These are phyloP conservation scores for Dioszegia hungarica DNA, from an alignment of 768 basidiomycete species.

Conservation along the genomic window DNA sequence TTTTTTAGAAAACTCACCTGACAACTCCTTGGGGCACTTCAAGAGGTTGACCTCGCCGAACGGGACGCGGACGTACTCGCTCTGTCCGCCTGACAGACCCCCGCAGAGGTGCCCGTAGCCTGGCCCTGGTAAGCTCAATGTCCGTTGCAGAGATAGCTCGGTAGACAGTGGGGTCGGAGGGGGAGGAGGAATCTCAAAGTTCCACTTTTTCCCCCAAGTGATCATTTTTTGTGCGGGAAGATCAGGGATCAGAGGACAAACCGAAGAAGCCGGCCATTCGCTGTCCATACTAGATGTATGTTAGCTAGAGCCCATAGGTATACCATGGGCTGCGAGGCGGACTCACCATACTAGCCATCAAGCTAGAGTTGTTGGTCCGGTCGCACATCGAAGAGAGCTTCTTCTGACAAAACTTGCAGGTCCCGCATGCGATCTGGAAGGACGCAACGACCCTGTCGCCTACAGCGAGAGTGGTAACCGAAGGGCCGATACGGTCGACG, in stretches of 20 bases:
- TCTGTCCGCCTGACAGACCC: slow-evolving; percentile 70
- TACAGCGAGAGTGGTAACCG: slow-evolving; percentile 58
- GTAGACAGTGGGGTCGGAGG: too few species aligned
- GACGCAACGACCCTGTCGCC: slow-evolving; percentile 73
- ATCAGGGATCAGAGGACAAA: slow-evolving; percentile 18
- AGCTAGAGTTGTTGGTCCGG: slow-evolving; percentile 63
- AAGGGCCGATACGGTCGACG: slow-evolving; percentile 59
- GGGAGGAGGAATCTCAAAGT: too few species aligned
- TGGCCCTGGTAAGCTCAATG: too few species aligned
- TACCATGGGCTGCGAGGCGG: too few species aligned
- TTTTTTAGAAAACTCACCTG: slow-evolving; percentile 60
- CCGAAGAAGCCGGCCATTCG: slow-evolving; percentile 64
- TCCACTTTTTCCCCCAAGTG: too few species aligned
- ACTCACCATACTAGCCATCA: slow-evolving; percentile 39
- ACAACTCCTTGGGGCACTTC: slow-evolving; percentile 61
- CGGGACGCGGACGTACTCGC: slow-evolving; percentile 65
- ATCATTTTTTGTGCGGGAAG: too few species aligned
- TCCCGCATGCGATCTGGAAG: slow-evolving; percentile 72
- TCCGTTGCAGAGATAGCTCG: too few species aligned
- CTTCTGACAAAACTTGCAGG: slow-evolving; percentile 67
- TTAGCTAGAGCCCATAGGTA: too few species aligned
- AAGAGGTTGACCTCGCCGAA: slow-evolving; percentile 66
- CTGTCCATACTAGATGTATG: slow-evolving; percentile 49
- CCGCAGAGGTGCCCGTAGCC: slow-evolving; percentile 21
- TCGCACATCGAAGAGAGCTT: slow-evolving; percentile 71